Percentiles rank a stretch among this genome's conserved stretches.
Evolutionary conservation across 2,329 filamentous ascomycete genomes (phyloP).

Genomic region (Chalara sp.): DNA sequence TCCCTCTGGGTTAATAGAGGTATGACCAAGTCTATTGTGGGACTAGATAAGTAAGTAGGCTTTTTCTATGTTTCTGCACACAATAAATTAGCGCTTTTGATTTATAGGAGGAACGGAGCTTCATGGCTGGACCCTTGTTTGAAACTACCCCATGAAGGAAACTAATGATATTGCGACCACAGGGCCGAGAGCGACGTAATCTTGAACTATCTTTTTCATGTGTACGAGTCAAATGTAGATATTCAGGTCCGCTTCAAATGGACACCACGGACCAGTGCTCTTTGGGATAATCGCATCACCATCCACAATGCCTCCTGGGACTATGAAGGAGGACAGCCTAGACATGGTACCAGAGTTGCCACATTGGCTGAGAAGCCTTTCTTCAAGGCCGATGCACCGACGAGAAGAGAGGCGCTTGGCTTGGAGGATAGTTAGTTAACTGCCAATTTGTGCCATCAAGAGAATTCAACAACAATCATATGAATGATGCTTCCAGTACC

Average conservation of each 20-base stretch:
- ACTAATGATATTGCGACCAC: no score
- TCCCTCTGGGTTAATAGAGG: conserved; percentile 64
- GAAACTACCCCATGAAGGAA: no score
- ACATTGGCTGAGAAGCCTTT: conserved; percentile 65
- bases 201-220: conserved; percentile 58
- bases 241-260: conserved; percentile 68
- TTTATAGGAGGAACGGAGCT: no score
- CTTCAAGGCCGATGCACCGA: conserved; percentile 58
- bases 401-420: conserved; percentile 59
- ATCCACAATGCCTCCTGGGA: conserved; percentile 73
- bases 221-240: conserved; percentile 61
- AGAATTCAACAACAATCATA: not conserved
- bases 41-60: conserved; percentile 45
- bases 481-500: no score
- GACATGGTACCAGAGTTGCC: conserved; percentile 68
- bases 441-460: not conserved
- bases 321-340: conserved; percentile 58
- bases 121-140: no score
- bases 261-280: conserved; percentile 58
- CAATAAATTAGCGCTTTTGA: no score
- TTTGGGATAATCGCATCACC: conserved; percentile 70
- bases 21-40: conserved; percentile 63
- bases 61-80: no score
- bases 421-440: conserved; percentile 41
- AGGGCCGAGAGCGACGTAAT: conserved; percentile 59